Evolutionary conservation across 2,329 filamentous ascomycete genomes (phyloP).

Genomic region (Penicillium rolfsii): DNA sequence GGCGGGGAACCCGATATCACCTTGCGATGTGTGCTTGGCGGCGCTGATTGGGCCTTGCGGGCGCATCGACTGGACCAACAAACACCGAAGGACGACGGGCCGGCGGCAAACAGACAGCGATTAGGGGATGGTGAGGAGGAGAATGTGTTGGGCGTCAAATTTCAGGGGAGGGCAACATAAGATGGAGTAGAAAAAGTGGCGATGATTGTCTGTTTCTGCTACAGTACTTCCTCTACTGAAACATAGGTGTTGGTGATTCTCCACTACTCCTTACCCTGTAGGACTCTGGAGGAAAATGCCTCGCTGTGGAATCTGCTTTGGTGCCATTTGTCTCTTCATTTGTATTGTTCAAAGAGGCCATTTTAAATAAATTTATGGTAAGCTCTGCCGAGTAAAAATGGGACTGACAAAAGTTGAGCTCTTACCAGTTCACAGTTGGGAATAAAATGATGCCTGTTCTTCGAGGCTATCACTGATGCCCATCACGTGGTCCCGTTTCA

Average conservation of each 20-base stretch:
- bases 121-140: background rate
- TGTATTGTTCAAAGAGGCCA: background rate
- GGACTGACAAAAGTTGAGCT: background rate
- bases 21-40: conserved; percentile 31
- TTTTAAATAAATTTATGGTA: too few relatives aligned
- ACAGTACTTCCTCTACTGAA: conserved; percentile 18
- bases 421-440: background rate
- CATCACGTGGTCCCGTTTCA: background rate
- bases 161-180: conserved; percentile 3
- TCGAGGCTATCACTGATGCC: background rate
- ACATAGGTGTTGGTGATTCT: conserved; percentile 25
- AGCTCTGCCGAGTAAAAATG: background rate
- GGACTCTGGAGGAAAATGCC: background rate
- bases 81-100: conserved; percentile 17
- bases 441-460: background rate
- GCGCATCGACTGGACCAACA: conserved; percentile 31
- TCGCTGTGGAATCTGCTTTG: background rate
- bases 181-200: background rate
- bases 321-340: background rate
- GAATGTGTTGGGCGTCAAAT: conserved; percentile 1
- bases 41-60: conserved; percentile 33
- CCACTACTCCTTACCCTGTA: conserved; percentile 25
- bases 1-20: conserved; percentile 36
- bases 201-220: background rate
- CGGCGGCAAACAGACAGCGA: conserved; percentile 23